Percentiles rank a stretch among this genome's conserved stretches.
phyloP scores from a whole-genome alignment of 495 filamentous ascomycete genomes.

The Trichoderma gamsii region DNA sequence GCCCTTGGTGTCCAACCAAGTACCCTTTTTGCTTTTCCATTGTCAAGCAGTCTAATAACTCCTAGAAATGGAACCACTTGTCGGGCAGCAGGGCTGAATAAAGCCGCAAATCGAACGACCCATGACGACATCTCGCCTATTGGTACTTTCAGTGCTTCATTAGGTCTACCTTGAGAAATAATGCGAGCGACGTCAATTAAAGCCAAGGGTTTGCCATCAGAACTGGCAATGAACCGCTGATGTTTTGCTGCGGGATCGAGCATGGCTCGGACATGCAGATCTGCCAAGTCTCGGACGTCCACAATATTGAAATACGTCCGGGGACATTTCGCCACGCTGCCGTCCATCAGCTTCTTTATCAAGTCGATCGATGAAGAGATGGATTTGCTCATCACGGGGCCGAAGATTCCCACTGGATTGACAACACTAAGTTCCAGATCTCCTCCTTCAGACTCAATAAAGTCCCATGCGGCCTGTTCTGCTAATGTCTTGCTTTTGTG shows the following conservation, averaged over 20 bases:
- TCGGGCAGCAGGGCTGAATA: background rate
- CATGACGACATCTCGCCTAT: background rate
- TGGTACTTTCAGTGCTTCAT: background rate
- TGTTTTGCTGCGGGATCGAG: background rate
- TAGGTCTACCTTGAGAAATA: background rate
- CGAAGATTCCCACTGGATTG: constrained; percentile 7
- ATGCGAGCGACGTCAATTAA: background rate
- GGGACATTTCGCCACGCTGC: background rate
- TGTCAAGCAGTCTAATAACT: background rate
- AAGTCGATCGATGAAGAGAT: background rate
- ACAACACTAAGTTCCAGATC: background rate
- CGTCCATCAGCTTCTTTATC: background rate
- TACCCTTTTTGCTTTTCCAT: background rate
- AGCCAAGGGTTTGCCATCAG: background rate
- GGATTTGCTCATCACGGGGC: background rate
- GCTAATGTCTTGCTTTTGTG: constrained; percentile 6
- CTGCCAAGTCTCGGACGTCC: constrained; percentile 4
- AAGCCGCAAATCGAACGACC: background rate
- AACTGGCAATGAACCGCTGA: background rate
- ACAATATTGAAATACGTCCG: background rate
- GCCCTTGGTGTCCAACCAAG: background rate
- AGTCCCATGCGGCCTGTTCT: background rate
- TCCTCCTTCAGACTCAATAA: background rate
- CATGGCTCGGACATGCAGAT: background rate
- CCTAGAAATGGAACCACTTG: background rate